phyloP scores from a whole-genome alignment of 305 asterid genomes.

The Fraxinus sp. region DNA sequence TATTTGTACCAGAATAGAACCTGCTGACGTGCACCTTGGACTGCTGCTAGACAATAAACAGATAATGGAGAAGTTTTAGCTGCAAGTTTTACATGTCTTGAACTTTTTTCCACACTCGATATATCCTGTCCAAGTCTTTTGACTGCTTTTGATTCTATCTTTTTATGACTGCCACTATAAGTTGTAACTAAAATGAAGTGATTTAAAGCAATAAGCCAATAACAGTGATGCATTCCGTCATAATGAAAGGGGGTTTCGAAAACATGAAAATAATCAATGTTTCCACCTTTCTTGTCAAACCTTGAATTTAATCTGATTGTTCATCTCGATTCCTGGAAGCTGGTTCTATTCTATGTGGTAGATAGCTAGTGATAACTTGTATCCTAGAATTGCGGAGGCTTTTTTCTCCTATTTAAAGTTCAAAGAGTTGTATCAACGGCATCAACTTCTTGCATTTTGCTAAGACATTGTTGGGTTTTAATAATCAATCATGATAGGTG shows the following conservation, averaged over 20 bases:
- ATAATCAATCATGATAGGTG: not conserved
- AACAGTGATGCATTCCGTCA: not conserved
- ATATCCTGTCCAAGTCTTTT: not conserved
- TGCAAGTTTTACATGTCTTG: not conserved
- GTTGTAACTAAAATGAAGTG: not conserved
- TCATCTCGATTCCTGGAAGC: not conserved
- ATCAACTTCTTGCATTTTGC: not conserved
- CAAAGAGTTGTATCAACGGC: not conserved
- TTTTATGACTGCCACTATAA: not conserved
- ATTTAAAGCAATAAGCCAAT: not conserved
- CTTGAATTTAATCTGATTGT: not conserved
- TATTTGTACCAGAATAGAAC: not conserved
- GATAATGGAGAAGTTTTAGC: not conserved
- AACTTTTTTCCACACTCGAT: not conserved
- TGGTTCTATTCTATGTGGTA: not conserved
- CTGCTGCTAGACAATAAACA: not conserved
- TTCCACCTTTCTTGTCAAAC: not conserved
- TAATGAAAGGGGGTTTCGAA: not conserved
- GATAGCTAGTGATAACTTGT: not conserved
- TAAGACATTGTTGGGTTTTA: not conserved
- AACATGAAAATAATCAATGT: not conserved
- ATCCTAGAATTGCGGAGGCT: not conserved
- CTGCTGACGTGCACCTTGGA: not conserved
- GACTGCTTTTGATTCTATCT: not conserved
- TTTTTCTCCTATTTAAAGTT: not conserved